phyloP scores from a whole-genome alignment of 768 basidiomycete species.

The Lactifluus subvellereus region DNA sequence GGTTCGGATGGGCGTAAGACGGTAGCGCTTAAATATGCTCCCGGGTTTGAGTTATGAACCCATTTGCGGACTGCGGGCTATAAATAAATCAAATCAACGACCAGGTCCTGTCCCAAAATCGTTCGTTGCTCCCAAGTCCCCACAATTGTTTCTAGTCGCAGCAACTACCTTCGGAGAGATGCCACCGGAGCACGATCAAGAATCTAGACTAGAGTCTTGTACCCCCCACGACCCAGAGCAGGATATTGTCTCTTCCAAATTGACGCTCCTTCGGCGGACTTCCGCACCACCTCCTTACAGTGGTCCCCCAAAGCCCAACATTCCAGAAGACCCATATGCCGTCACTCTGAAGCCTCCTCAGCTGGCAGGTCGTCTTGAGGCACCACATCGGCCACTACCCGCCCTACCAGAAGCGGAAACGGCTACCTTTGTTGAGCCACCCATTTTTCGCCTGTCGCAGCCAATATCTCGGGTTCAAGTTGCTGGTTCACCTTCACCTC shows the following conservation, averaged over 20 bases:
- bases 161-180: background rate
- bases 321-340: background rate
- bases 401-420: background rate
- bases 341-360: background rate
- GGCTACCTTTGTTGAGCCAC: background rate
- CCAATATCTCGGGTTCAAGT: background rate
- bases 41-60: background rate
- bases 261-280: background rate
- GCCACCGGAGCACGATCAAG: background rate
- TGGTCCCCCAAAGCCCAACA: background rate
- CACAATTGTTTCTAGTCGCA: background rate
- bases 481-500: background rate
- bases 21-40: background rate
- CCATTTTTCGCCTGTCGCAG: background rate
- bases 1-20: background rate
- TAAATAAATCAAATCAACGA: background rate
- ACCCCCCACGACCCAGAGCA: background rate
- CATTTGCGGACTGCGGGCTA: background rate
- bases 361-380: background rate
- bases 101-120: too few relatives aligned
- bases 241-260: background rate
- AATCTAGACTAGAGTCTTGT: background rate
- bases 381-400: background rate
- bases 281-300: conserved; percentile 4
- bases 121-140: background rate